phyloP scores from a whole-genome alignment of 257 asterid genomes.

The Gynochthodes officinalis region DNA sequence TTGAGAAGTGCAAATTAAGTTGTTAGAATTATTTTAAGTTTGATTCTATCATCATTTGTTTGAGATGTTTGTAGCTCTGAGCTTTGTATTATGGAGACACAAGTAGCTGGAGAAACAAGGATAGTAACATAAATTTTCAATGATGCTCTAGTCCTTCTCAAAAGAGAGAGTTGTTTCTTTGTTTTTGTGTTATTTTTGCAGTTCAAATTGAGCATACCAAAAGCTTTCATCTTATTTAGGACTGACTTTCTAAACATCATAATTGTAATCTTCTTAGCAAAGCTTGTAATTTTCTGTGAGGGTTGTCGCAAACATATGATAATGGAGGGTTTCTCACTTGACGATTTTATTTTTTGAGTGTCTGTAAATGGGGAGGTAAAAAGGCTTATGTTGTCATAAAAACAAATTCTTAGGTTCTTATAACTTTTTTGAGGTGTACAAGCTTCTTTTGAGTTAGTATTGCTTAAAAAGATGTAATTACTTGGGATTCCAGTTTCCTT shows the following conservation, averaged over 20 bases:
- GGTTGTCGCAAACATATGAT: not conserved
- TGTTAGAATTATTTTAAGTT: too few relatives aligned
- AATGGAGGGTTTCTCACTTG: not conserved
- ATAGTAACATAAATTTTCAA: too few relatives aligned
- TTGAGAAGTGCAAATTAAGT: too few relatives aligned
- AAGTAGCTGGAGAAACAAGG: not conserved
- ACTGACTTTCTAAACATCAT: not conserved
- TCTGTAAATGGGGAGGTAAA: not conserved
- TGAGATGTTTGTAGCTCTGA: not conserved
- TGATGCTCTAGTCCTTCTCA: not conserved
- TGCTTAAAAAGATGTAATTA: too few relatives aligned
- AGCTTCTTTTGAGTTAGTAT: too few relatives aligned
- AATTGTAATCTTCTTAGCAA: not conserved
- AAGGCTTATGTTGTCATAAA: not conserved
- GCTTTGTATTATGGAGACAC: not conserved
- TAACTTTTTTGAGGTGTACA: not conserved
- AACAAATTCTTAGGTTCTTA: not conserved
- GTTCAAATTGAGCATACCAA: not conserved
- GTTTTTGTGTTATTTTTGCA: not conserved
- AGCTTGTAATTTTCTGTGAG: not conserved
- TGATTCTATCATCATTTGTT: too few relatives aligned
- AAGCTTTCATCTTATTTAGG: too few relatives aligned
- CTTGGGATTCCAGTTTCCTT: too few relatives aligned
- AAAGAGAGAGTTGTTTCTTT: too few relatives aligned
- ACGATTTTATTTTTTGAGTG: too few relatives aligned